A percentile compares a stretch with the other conserved stretches of the same genome.
These are phyloP conservation scores for Zygoascus biomembranicola DNA, from an alignment of 805 yeast species.

Conservation along the genomic window DNA sequence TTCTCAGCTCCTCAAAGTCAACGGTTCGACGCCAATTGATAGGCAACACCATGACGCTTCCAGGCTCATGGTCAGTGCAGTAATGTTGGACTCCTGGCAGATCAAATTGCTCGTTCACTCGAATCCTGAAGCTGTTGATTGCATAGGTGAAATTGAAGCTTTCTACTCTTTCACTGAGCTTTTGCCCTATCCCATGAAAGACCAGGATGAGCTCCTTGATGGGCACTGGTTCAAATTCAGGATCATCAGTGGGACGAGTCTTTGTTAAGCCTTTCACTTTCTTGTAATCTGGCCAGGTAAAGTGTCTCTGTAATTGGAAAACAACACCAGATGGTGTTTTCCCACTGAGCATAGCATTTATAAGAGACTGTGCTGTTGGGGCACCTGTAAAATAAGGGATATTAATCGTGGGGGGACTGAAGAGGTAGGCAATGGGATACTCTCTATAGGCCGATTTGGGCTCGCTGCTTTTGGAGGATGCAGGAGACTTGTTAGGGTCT, in stretches of 20 bases:
- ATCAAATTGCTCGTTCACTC: constrained; percentile 22
- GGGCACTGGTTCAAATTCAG: constrained; percentile 26
- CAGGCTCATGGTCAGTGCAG: constrained; percentile 12
- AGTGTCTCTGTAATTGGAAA: constrained; percentile 22
- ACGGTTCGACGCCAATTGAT: constrained; percentile 79
- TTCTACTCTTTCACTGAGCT: constrained; percentile 69
- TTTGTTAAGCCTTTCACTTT: constrained; percentile 16
- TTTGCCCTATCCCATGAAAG: constrained; percentile 93
- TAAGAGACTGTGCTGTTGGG: constrained; percentile 10
- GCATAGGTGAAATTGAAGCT: constrained; percentile 81
- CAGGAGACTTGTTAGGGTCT: not conserved
- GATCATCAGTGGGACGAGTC: constrained; percentile 22
- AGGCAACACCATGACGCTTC: constrained; percentile 42
- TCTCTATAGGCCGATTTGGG: not conserved
- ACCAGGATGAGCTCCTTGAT: constrained; percentile 65
- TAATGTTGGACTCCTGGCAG: constrained; percentile 14
- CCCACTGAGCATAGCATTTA: constrained; percentile 15
- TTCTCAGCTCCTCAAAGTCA: constrained; percentile 28
- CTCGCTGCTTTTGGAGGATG: not conserved
- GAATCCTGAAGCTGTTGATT: constrained; percentile 31
- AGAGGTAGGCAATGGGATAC: constrained; percentile 16
- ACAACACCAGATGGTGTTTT: constrained; percentile 16
- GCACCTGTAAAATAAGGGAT: constrained; percentile 10
- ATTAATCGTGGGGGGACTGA: constrained; percentile 7
- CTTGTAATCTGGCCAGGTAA: constrained; percentile 28